A percentile compares a stretch with the other conserved stretches of the same genome.
Conservation (phyloP, 2,329 filamentous ascomycete species). For the Amauroascus niger region DNA sequence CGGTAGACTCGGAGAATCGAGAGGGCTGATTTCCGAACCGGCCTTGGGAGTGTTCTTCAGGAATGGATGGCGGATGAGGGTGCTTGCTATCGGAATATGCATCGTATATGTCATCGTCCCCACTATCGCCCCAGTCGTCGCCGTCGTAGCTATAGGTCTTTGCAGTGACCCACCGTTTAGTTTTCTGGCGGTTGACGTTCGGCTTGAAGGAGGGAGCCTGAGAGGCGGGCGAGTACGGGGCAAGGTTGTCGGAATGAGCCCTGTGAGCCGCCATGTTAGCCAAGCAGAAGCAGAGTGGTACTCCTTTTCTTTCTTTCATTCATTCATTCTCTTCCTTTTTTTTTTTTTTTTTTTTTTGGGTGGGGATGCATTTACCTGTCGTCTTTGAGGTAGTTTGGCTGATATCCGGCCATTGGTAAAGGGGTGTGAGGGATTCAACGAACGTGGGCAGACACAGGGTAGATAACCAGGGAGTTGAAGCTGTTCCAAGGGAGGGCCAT, state of each 20-base stretch:
- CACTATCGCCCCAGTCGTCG: slow-evolving; percentile 75
- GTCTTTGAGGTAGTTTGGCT: slow-evolving; percentile 5
- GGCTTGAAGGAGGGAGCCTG: slow-evolving; percentile 59
- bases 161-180: slow-evolving; percentile 89
- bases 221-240: neutral
- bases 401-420: slow-evolving; percentile 6
- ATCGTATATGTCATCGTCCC: slow-evolving; percentile 55
- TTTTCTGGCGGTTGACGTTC: slow-evolving; percentile 81
- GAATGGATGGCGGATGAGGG: neutral
- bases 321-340: too few relatives aligned
- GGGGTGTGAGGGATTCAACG: too few relatives aligned
- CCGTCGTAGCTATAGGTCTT: slow-evolving; percentile 80
- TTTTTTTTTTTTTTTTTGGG: too few relatives aligned
- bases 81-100: slow-evolving; percentile 30
- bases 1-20: neutral
- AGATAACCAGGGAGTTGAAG: neutral
- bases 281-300: neutral
- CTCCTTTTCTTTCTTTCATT: neutral
- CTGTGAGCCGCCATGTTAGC: neutral
- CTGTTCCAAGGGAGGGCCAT: neutral
- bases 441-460: neutral
- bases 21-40: neutral
- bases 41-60: neutral
- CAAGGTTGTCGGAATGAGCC: neutral
- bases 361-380: neutral